Percentiles rank a stretch among this genome's conserved stretches.
phyloP scores from a whole-genome alignment of 106 monocot species.

The Dendrobium nobile region DNA sequence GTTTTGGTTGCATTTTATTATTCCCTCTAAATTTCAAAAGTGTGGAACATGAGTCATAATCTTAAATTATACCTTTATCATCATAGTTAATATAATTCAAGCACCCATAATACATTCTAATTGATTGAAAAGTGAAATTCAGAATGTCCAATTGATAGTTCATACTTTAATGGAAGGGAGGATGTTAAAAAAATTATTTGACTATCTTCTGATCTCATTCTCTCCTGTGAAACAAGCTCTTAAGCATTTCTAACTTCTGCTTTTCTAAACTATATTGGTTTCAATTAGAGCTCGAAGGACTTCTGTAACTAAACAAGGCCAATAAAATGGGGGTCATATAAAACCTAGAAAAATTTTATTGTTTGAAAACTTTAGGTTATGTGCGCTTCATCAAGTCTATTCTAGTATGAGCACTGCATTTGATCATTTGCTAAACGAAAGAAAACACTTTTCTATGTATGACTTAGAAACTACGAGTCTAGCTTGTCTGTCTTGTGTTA shows the following conservation, averaged over 20 bases:
- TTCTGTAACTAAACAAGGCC: neutral
- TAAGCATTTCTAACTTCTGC: neutral
- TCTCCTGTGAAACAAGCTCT: neutral
- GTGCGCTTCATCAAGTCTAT: neutral
- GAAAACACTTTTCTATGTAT: neutral
- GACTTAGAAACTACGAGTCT: neutral
- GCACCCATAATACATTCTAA: neutral
- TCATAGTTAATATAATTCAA: too few species aligned
- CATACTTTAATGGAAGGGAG: neutral
- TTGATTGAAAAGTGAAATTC: neutral
- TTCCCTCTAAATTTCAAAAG: too few species aligned
- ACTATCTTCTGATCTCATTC: neutral
- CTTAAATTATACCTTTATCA: too few species aligned
- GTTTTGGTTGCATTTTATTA: too few species aligned
- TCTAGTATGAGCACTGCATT: neutral
- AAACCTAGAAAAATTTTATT: neutral
- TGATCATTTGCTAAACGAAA: neutral
- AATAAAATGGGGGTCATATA: neutral
- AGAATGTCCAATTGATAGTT: too few species aligned
- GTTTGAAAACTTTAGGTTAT: neutral
- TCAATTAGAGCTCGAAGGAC: neutral
- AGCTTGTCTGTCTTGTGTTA: neutral
- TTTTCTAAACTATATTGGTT: neutral
- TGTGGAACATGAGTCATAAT: too few species aligned
- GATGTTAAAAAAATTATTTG: neutral